Conservation (phyloP, 2,329 filamentous ascomycete genomes). For the Colletotrichum tamarilloi region DNA sequence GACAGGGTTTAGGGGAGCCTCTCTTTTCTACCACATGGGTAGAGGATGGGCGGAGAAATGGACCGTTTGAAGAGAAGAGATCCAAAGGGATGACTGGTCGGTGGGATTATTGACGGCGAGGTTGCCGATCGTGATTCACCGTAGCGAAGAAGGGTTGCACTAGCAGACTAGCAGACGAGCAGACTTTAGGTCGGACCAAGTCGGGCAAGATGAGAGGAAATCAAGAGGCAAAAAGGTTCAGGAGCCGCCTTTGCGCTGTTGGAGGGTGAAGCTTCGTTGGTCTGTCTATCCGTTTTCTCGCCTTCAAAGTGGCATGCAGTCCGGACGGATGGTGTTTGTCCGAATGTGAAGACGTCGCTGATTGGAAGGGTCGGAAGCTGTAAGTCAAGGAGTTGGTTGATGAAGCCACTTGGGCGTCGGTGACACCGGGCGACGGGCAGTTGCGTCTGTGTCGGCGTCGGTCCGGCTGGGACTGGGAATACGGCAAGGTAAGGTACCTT, state of each 20-base stretch:
- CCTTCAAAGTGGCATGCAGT: not conserved
- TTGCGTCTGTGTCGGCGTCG: constrained; percentile 26
- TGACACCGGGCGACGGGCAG: constrained; percentile 23
- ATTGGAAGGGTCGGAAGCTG: not conserved
- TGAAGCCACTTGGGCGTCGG: not conserved
- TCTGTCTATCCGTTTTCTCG: not conserved
- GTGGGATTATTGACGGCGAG: not conserved
- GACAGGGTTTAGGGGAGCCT: not conserved
- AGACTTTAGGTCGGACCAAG: not conserved
- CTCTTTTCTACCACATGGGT: not conserved
- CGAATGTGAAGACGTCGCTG: not conserved
- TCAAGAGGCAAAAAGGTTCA: not conserved
- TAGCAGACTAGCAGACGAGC: constrained; percentile 6
- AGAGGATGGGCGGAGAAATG: constrained; percentile 3
- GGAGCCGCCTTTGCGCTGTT: not conserved
- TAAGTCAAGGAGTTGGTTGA: constrained; percentile 12
- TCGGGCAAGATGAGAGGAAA: not conserved
- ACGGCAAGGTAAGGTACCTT: too few species aligned
- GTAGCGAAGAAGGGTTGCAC: not conserved
- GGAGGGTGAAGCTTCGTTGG: not conserved
- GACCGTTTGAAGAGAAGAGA: not conserved
- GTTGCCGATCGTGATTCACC: not conserved
- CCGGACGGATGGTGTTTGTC: constrained; percentile 26
- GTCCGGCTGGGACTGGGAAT: not conserved
- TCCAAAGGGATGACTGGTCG: not conserved